Evolutionary conservation across 768 basidiomycete genomes (phyloP), one percentile per base, ranked within the genome.

Genomic region (Cyclocybe aegerita): DNA sequence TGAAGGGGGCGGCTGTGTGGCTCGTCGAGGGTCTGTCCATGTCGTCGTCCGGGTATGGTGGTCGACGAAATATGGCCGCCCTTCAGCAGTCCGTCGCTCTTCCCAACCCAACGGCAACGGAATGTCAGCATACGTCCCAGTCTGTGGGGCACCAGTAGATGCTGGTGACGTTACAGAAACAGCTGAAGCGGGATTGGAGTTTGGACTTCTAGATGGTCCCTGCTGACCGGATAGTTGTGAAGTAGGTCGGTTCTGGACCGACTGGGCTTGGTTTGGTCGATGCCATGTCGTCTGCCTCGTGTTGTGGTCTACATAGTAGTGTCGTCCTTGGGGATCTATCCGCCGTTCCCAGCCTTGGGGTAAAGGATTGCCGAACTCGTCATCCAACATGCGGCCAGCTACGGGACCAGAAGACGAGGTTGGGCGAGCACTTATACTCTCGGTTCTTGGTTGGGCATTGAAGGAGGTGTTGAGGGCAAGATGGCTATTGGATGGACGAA

Each of bases 61-160:
- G 51, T 79, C 76, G 44, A 82, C 79, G 56, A 81, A 81, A 60
- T 81, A 82, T 7, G 78, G 77, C 41, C 93, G 75, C 0, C 93
- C 93, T 67, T 94, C 90, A n/a, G 90, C 80, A 1, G 92, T 93
- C 50, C 86, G 83, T 40, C 93, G 82, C 62, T 94, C 93, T 69
- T 95, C 93, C 93, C 93, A 96, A 14, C 93, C 93, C 6, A 87
- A 79, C 0, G 93, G 93, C 7, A 96, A 73, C 8, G 89, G 90
- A 8, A 86, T 74, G 57, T 85, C 84, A 1, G 76, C 73, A 59
- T 84, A 83, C 2, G 72, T 60, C 10, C 66, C 67, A 7, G 74
- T 54, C 42, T 67, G 62, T n/a, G 69, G 62, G 5, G 71, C 41
- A 43, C 48, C 53, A 11, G 50, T 45, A 29, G 56, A 51, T 37